Evolutionary conservation across 495 filamentous ascomycete species (phyloP).

Genomic region (Penicillium chermesinum): DNA sequence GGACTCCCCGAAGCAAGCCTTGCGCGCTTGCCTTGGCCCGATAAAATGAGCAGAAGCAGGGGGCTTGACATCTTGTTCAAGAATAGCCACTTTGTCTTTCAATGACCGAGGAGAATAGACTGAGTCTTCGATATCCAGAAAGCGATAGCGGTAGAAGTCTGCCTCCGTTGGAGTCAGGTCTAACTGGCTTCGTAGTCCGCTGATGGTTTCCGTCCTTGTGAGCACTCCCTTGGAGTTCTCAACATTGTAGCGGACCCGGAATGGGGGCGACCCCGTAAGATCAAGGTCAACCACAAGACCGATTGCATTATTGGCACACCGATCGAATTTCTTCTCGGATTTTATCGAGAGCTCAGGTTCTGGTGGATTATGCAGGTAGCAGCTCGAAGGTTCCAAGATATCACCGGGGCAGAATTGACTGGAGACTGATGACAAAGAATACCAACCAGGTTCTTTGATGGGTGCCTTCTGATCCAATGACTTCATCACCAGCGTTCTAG

Average conservation of each 20-base stretch:
- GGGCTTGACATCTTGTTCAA: conserved; percentile 91
- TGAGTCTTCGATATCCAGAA: conserved; percentile 70
- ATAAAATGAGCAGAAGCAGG: conserved; percentile 74
- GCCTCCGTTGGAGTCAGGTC: conserved; percentile 77
- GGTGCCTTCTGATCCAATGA: conserved; percentile 31
- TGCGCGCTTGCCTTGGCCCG: conserved; percentile 45
- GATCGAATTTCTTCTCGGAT: conserved; percentile 79
- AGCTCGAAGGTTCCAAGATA: conserved; percentile 85
- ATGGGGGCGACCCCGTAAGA: conserved; percentile 84
- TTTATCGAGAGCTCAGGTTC: conserved; percentile 71
- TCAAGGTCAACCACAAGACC: conserved; percentile 83
- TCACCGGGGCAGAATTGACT: conserved; percentile 82
- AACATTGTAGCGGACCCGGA: conserved; percentile 67
- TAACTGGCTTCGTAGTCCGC: conserved; percentile 68
- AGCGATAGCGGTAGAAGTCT: conserved; percentile 81
- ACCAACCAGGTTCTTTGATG: conserved; percentile 77
- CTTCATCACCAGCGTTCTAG: conserved; percentile 42
- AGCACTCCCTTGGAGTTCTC: conserved; percentile 54
- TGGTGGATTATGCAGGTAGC: conserved; percentile 82
- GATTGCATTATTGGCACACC: conserved; percentile 88
- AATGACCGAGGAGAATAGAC: conserved; percentile 58
- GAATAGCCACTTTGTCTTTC: conserved; percentile 48
- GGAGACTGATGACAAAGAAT: conserved; percentile 70
- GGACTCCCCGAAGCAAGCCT: conserved; percentile 76
- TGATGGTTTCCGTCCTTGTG: conserved; percentile 46